Base-by-base conservation (phyloP, 176 grass and related monocot genomes). In the Pharus latifolius region DNA sequence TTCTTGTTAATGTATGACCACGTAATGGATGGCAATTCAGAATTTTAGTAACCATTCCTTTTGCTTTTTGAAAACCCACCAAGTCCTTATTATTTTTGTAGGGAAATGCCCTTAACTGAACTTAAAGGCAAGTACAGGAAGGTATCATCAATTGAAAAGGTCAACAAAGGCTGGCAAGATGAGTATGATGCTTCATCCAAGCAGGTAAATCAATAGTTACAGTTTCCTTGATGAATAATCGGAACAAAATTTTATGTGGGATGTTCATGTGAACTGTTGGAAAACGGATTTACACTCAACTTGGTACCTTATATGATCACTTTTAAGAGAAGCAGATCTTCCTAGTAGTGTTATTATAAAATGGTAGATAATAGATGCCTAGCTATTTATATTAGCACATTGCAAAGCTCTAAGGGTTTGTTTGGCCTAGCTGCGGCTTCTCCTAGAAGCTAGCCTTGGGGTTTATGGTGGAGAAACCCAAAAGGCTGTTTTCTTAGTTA, bases 51-150 rank as follows among this genome's bases (percentile, higher is more conserved):
- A 71, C 48, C 4, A 19, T 32, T 67, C 44, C 44, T 56, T 70
- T 67, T n/a, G n/a, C n/a, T n/a, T n/a, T n/a, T n/a, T n/a, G n/a
- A n/a, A n/a, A n/a, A n/a, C n/a, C n/a, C n/a, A n/a, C n/a, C n/a
- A n/a, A n/a, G n/a, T n/a, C n/a, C n/a, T n/a, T n/a, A n/a, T 55
- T 83, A 71, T 60, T 80, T 77, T 80, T 85, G 48, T 67, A 99
- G 96, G 69, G 96, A 99, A 43, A 99, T 99, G 96, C 63, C 67
- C 61, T 74, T 75, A 50, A 54, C 72, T 73, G 96, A 95, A 76
- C 73, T 99, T 35, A 99, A 86, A 80, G 70, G 73, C 52, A 99
- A 99, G 88, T 99, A 99, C 62, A 88, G 82, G 89, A 99, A 88
- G 43, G 91, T 92, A 23, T 82, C 87, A 56, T 94, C 87, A 52